Evolutionary conservation across 441 rosid species (phyloP).

Genomic region (Euphorbia schlechtendalii): DNA sequence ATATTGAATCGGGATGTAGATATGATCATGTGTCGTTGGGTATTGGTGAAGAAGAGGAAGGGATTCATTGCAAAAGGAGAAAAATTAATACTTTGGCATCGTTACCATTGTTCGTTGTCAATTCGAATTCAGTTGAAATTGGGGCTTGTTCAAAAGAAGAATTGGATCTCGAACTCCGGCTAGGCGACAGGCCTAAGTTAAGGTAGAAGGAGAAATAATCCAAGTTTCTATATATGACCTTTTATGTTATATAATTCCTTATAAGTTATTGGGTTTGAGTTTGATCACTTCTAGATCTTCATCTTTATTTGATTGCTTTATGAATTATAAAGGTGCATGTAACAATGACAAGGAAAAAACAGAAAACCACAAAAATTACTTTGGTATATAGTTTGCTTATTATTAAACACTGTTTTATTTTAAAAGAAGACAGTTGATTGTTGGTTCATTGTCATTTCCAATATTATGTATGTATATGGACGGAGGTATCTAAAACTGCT

Average conservation of each 20-base stretch:
- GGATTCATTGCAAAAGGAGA: conserved; percentile 40
- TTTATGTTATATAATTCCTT: neutral
- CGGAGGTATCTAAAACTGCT: neutral
- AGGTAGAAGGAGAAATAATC: conserved; percentile 29
- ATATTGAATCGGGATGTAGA: conserved; percentile 26
- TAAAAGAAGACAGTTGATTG: neutral
- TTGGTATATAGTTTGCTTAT: conserved; percentile 4
- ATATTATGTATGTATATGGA: conserved; percentile 3
- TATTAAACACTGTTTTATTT: neutral
- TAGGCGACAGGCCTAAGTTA: conserved; percentile 61
- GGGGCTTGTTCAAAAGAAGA: conserved; percentile 47
- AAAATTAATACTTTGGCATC: conserved; percentile 31
- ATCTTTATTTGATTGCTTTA: conserved; percentile 17
- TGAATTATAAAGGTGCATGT: conserved; percentile 25
- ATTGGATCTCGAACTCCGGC: conserved; percentile 94
- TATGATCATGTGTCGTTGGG: neutral
- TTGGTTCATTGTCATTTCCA: conserved; percentile 8
- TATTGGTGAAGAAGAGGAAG: conserved; percentile 29
- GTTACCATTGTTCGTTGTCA: conserved; percentile 37
- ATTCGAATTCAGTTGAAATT: conserved; percentile 35
- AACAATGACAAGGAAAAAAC: conserved; percentile 12
- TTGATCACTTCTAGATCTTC: conserved; percentile 22
- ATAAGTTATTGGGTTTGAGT: conserved; percentile 22
- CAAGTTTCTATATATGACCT: neutral
- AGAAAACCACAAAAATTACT: conserved; percentile 1